phyloP scores from a whole-genome alignment of 192 early-diverging fungal species.

The Chytriomyces sp. region DNA sequence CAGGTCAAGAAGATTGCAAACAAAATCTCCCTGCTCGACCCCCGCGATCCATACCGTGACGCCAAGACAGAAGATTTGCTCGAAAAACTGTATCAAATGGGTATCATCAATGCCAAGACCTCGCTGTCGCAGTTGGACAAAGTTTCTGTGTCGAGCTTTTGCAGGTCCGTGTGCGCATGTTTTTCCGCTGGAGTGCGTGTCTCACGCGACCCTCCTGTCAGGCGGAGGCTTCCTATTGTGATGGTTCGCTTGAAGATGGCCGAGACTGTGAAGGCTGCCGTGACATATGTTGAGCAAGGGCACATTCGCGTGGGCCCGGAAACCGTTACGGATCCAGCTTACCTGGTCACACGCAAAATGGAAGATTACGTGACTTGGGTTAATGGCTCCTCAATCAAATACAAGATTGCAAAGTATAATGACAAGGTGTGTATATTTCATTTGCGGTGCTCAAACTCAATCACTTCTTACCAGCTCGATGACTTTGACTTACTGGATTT shows the following conservation, averaged over 20 bases:
- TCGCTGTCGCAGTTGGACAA: conserved; percentile 78
- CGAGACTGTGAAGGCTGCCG: conserved; percentile 88
- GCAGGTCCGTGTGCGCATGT: conserved; percentile 43
- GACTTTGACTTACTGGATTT: conserved; percentile 84
- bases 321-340: conserved; percentile 88
- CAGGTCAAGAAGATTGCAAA: conserved; percentile 82
- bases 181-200: not conserved
- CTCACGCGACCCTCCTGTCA: not conserved
- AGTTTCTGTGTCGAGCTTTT: conserved; percentile 85
- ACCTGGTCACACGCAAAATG: conserved; percentile 81
- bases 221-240: conserved; percentile 83
- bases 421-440: conserved; percentile 37
- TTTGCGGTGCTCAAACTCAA: not conserved
- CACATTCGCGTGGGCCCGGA: conserved; percentile 93
- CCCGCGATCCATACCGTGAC: conserved; percentile 77
- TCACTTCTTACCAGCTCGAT: conserved; percentile 61
- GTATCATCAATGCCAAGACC: conserved; percentile 75
- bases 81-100: conserved; percentile 85
- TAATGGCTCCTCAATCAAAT: conserved; percentile 95
- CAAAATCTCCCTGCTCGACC: conserved; percentile 80
- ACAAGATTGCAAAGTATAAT: conserved; percentile 86
- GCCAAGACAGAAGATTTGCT: conserved; percentile 77
- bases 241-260: conserved; percentile 96
- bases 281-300: conserved; percentile 90
- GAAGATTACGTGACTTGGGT: conserved; percentile 99